Percentiles rank a stretch among this genome's conserved stretches.
These are phyloP conservation scores for Podaxis carcinomalis DNA, from an alignment of 768 basidiomycete species.

Conservation along the genomic window DNA sequence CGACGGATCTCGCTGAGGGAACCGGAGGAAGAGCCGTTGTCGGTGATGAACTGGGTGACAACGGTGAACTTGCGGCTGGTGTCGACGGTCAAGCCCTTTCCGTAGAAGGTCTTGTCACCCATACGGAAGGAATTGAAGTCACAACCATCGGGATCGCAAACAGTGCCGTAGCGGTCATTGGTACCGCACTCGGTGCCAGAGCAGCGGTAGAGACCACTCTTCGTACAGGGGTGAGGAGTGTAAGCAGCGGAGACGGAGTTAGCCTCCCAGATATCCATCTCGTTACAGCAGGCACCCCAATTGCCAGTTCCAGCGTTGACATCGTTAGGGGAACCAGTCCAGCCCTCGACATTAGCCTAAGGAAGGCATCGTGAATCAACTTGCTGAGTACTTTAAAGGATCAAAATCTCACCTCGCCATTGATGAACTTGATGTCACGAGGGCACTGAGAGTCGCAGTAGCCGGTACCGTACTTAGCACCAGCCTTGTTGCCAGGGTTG, in stretches of 20 bases:
- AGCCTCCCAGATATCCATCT: constrained; percentile 47
- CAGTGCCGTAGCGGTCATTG: constrained; percentile 17
- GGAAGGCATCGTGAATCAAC: background rate
- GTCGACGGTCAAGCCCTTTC: constrained; percentile 29
- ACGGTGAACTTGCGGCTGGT: constrained; percentile 11
- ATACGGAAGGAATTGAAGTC: constrained; percentile 49
- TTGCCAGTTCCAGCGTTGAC: constrained; percentile 34
- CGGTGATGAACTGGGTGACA: constrained; percentile 40
- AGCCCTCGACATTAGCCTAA: constrained; percentile 12
- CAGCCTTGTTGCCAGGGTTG: constrained; percentile 8
- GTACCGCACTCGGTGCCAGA: constrained; percentile 25
- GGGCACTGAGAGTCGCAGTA: constrained; percentile 14
- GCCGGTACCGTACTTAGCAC: constrained; percentile 14
- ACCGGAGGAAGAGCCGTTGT: constrained; percentile 30
- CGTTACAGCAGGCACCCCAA: constrained; percentile 36
- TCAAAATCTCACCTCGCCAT: constrained; percentile 7
- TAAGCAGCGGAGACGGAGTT: constrained; percentile 35
- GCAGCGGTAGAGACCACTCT: constrained; percentile 29
- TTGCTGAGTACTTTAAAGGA: background rate
- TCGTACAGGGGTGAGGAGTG: constrained; percentile 36
- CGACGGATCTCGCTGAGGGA: constrained; percentile 16
- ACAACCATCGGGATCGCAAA: constrained; percentile 42
- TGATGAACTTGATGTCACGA: constrained; percentile 12
- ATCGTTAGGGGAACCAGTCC: constrained; percentile 5
- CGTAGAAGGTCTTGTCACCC: constrained; percentile 35